Evolutionary conservation across 768 basidiomycete genomes (phyloP).

Genomic region (Boletus edulis): DNA sequence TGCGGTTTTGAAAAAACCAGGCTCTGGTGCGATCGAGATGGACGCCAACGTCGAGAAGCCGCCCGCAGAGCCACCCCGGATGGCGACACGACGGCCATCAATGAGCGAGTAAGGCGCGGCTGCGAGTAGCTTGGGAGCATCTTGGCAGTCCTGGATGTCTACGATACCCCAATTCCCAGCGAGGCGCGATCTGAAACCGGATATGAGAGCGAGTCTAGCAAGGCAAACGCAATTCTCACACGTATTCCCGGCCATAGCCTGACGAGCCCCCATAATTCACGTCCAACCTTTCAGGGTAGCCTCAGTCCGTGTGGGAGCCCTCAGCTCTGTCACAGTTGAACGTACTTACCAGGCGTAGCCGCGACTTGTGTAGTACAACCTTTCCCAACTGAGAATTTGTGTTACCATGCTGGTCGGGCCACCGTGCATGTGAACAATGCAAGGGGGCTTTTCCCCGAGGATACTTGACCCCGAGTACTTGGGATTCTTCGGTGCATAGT

Average conservation of each 20-base stretch:
- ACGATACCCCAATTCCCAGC: constrained; percentile 69
- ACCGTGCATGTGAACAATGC: constrained; percentile 64
- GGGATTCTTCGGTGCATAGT: constrained; percentile 67
- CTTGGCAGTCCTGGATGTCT: constrained; percentile 63
- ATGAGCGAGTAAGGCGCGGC: constrained; percentile 47
- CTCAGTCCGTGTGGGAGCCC: not conserved
- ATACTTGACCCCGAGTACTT: constrained; percentile 47
- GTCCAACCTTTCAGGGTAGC: constrained; percentile 46
- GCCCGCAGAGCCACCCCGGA: constrained; percentile 73
- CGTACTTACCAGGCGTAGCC: constrained; percentile 66
- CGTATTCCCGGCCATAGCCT: constrained; percentile 70
- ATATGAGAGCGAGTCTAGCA: not conserved
- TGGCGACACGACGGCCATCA: constrained; percentile 60
- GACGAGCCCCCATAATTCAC: constrained; percentile 79
- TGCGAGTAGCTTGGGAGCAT: constrained; percentile 52
- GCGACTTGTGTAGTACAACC: constrained; percentile 65
- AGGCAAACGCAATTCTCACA: constrained; percentile 26
- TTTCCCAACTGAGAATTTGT: constrained; percentile 52
- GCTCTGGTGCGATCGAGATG: constrained; percentile 40
- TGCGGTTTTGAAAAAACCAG: constrained; percentile 55
- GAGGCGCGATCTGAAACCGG: constrained; percentile 44
- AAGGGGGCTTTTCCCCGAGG: constrained; percentile 61
- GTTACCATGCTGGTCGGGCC: constrained; percentile 56
- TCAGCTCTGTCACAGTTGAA: too few relatives aligned
- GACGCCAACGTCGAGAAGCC: constrained; percentile 64